phyloP scores from a whole-genome alignment of 225 moss, liverwort and hornwort species.

The Bryoerythrophyllum caledonicum region DNA sequence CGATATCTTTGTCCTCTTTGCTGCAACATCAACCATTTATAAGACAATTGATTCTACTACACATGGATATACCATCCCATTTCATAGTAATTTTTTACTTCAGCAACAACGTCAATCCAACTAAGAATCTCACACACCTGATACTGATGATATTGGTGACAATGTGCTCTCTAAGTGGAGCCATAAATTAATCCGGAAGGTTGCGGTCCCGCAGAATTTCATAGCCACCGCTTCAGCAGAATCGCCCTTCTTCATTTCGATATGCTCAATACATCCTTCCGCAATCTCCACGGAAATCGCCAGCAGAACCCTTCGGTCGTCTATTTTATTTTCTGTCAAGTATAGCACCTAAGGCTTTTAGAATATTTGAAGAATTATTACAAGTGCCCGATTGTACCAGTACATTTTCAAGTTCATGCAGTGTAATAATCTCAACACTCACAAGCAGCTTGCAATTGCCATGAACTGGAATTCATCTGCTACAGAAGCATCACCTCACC shows the following conservation, averaged over 20 bases:
- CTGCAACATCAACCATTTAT: conserved; percentile 33
- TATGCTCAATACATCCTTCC: conserved; percentile 90
- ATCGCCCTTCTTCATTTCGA: conserved; percentile 96
- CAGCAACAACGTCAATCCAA: conserved; percentile 6
- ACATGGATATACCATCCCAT: background rate
- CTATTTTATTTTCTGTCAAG: conserved; percentile 49
- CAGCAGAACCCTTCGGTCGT: conserved; percentile 70
- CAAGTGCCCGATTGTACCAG: background rate
- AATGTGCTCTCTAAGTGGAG: conserved; percentile 85
- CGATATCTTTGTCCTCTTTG: conserved; percentile 66
- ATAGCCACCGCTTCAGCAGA: conserved; percentile 73
- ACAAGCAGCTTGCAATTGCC: background rate
- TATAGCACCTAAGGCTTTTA: background rate
- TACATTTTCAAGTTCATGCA: background rate
- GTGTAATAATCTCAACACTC: background rate
- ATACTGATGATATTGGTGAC: conserved; percentile 86
- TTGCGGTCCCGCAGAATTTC: conserved; percentile 76
- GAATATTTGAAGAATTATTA: background rate
- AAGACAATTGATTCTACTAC: background rate
- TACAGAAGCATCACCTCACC: conserved; percentile 18
- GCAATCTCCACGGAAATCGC: conserved; percentile 94
- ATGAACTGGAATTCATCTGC: background rate
- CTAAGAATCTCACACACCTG: conserved; percentile 39
- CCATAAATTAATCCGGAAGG: conserved; percentile 83
- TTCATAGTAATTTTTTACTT: background rate